Conservation (phyloP, 257 asterid genomes). For the Solanum dulcamara region DNA sequence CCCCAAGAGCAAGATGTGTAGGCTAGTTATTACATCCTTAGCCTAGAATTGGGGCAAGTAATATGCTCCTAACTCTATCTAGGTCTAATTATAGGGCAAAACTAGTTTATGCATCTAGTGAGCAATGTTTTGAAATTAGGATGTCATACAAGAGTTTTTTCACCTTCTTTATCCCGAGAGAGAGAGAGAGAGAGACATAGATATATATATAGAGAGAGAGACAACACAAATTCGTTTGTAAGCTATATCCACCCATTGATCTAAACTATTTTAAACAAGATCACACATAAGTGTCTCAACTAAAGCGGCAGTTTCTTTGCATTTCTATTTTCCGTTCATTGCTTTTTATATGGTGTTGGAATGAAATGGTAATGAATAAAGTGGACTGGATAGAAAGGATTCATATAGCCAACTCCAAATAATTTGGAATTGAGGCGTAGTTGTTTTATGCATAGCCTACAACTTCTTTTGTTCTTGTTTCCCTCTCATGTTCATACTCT, state of each 20-base stretch:
- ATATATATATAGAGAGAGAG: too few relatives aligned
- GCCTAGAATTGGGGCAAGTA: neutral
- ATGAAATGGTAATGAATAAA: neutral
- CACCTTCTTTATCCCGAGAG: neutral
- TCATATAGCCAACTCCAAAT: neutral
- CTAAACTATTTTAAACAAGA: neutral
- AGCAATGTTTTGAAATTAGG: neutral
- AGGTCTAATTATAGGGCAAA: neutral
- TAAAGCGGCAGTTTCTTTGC: neutral
- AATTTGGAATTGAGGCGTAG: neutral
- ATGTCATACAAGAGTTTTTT: neutral
- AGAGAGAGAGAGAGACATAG: neutral
- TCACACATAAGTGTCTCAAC: neutral
- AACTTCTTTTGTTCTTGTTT: neutral
- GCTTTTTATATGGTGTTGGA: neutral
- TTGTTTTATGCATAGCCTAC: neutral
- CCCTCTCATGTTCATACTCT: neutral
- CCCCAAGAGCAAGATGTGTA: neutral
- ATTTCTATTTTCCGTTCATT: too few relatives aligned
- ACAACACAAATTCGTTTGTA: neutral
- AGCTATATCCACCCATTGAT: neutral
- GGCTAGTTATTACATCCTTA: neutral
- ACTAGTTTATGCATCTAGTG: neutral
- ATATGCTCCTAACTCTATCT: neutral
- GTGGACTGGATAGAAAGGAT: neutral